A percentile compares a stretch with the other conserved stretches of the same genome.
Evolutionary conservation across 352 stramenopile species (phyloP).

Genomic region (Phytophthora sp.): DNA sequence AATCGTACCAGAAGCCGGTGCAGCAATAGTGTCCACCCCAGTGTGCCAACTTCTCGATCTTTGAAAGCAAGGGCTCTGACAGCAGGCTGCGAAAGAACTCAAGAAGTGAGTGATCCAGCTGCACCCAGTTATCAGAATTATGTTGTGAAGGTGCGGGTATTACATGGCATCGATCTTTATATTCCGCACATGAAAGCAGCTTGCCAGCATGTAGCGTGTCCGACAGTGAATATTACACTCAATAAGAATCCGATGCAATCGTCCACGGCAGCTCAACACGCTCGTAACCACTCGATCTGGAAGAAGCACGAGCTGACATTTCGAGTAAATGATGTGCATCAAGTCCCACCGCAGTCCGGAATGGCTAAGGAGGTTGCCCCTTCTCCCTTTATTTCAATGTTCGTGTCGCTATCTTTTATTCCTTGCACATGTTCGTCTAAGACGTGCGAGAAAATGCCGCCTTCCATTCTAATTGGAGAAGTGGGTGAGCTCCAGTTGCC

Average conservation of each 20-base stretch:
- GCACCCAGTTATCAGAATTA: constrained; percentile 1
- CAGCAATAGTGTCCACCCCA: constrained; percentile 18
- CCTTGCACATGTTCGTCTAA: constrained; percentile 8
- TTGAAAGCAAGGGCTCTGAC: background rate
- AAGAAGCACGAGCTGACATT: constrained; percentile 30
- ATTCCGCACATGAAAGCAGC: constrained; percentile 6
- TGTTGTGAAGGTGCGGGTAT: constrained; percentile 22
- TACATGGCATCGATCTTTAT: constrained; percentile 27
- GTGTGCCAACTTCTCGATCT: background rate
- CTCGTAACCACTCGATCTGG: constrained; percentile 43
- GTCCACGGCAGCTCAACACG: constrained; percentile 30
- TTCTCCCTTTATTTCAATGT: constrained; percentile 19
- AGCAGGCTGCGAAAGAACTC: background rate
- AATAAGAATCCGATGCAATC: constrained; percentile 10
- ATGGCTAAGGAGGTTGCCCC: background rate
- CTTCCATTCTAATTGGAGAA: constrained; percentile 25
- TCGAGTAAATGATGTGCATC: background rate
- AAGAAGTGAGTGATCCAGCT: background rate
- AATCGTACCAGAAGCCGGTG: constrained; percentile 6
- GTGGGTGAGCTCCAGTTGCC: constrained; percentile 30
- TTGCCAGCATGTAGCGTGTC: constrained; percentile 15
- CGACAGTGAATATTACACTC: constrained; percentile 11
- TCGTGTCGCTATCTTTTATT: constrained; percentile 9
- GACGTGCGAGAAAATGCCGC: background rate
- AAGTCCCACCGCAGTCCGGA: background rate